Base-by-base conservation (phyloP, 2,329 filamentous ascomycete species). In the Colletotrichum kahawae region DNA sequence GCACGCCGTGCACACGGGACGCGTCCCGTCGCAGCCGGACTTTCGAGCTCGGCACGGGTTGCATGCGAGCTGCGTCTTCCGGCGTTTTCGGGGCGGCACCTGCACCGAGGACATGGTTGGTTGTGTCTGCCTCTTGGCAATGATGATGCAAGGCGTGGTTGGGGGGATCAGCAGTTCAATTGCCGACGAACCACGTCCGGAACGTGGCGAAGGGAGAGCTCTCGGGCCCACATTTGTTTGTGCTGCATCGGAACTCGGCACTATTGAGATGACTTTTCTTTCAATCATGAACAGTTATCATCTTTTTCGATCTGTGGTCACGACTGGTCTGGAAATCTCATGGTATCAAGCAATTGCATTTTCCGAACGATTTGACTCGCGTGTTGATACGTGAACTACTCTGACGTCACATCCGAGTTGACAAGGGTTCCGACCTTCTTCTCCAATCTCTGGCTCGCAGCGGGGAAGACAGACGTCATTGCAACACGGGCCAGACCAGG, bases 1-100 rank as follows among this genome's bases (percentile, higher is more conserved):
- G 34, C 70, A 70, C 24, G 71, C n/a, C 27, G 59, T 7, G 33
- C 67, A 70, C 16, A 59, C 67, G 27, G 71, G 67, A 4, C 71
- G 57, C n/a, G 14, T 24, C 5, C 71, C 71, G 31, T 74, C 71
- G 16, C 67, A 74, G 67, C 67, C 71, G 31, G 71, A 70, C 67
- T 74, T 74, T 7, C 67, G 67, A 16, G 67, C 10, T 3, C 71
- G 66, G 14, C 70, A 73, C 24, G 66, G 54, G 16, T 67, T 59
- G 38, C 68, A 67, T 3, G 68, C 60, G 16, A 71, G 71, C 51
- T 66, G 71, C 8, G 67, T 66, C 36, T 71, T 63, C 10, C 57
- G 56, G n/a, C 66, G 70, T 2, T 70, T 70, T 36, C 48, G 69
- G 7, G 68, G 63, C 38, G 67, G 69, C 24, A 72, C 29, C 29